Conservation (phyloP, 2,329 filamentous ascomycete species). For the Bretziella fagacearum region DNA sequence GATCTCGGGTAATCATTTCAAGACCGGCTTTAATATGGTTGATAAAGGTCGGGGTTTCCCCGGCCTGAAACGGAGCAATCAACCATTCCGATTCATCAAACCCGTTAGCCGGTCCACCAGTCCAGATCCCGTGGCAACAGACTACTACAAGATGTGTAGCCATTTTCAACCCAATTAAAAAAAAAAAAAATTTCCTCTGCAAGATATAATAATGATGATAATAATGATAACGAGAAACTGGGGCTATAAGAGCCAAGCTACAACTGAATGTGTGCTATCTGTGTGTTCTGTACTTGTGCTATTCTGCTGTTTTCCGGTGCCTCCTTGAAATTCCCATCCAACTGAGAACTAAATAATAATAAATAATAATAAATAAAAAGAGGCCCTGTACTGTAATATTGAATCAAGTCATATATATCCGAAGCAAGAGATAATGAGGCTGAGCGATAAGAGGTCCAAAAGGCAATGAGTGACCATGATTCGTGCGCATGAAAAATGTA, state of each 20-base stretch:
- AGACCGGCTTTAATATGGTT: conserved; percentile 54
- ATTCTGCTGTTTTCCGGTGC: conserved; percentile 4
- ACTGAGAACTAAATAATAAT: background rate
- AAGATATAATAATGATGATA: background rate
- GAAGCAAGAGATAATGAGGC: background rate
- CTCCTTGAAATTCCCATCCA: background rate
- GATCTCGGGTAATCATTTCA: conserved; percentile 29
- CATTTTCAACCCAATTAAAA: conserved; percentile 16
- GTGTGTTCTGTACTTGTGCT: background rate
- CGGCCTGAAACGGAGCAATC: conserved; percentile 59
- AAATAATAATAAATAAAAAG: background rate
- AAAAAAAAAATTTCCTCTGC: background rate
- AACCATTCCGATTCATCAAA: conserved; percentile 47
- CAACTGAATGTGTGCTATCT: background rate
- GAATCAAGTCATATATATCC: background rate
- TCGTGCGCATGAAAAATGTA: background rate
- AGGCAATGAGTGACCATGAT: background rate
- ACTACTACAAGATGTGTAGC: conserved; percentile 51
- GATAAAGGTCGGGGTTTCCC: conserved; percentile 67
- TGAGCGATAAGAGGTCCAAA: background rate
- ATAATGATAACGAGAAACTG: background rate
- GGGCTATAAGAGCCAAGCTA: background rate
- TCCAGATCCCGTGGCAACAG: conserved; percentile 72
- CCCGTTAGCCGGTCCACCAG: conserved; percentile 37
- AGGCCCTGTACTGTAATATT: background rate